These are phyloP conservation scores for Delphinella strobiligena DNA, from an alignment of 2,329 filamentous ascomycete genomes.

Conservation along the genomic window DNA sequence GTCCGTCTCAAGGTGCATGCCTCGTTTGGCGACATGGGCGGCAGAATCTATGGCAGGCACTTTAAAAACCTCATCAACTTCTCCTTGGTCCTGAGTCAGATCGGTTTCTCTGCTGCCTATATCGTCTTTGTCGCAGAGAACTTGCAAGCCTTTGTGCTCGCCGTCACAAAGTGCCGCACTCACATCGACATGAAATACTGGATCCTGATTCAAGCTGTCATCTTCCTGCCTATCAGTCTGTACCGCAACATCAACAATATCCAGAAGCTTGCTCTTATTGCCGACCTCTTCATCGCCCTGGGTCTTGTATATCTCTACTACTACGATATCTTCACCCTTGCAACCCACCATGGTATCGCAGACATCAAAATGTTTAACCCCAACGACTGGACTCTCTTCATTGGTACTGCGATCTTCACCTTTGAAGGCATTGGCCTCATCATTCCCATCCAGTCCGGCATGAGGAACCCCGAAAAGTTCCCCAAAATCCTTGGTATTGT, in stretches of 20 bases:
- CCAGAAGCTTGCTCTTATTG: constrained; percentile 84
- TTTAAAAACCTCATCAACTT: constrained; percentile 78
- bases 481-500: constrained; percentile 76
- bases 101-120: constrained; percentile 89
- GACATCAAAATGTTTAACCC: constrained; percentile 88
- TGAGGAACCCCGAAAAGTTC: constrained; percentile 85
- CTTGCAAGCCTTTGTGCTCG: constrained; percentile 83
- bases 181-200: constrained; percentile 78
- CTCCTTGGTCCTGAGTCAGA: constrained; percentile 89
- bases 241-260: constrained; percentile 96
- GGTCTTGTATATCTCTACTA: constrained; percentile 92
- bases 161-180: constrained; percentile 77
- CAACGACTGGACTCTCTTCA: constrained; percentile 91
- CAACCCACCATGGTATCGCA: constrained; percentile 56
- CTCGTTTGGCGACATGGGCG: constrained; percentile 97
- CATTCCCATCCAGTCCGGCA: constrained; percentile 95
- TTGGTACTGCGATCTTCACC: constrained; percentile 96
- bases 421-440: constrained; percentile 97
- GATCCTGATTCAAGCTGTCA: constrained; percentile 87
- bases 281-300: constrained; percentile 86
- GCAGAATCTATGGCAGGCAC: constrained; percentile 78
- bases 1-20: constrained; percentile 75
- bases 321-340: constrained; percentile 80
- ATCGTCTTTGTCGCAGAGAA: constrained; percentile 97
- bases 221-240: constrained; percentile 88